Evolutionary conservation across 108 stramenopile species (phyloP), one percentile per base, ranked within the genome.

Genomic region (Fragilariopsis cylindrus): DNA sequence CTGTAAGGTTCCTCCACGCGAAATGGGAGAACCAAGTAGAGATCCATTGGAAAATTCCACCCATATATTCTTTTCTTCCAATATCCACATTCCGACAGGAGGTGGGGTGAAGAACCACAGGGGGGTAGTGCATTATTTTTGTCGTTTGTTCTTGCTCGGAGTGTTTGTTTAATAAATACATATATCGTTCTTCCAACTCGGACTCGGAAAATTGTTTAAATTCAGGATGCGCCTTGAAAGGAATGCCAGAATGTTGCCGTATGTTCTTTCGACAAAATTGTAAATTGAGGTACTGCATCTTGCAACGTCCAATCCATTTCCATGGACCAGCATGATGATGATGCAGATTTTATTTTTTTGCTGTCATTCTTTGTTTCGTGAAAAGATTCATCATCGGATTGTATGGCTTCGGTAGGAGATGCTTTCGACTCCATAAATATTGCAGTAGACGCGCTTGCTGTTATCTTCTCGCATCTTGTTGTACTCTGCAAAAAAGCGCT

Each of bases 231-330:
- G 9, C 9, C 0, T 40, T 60, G 58, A 41, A 40, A 41, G 30
- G 30, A 30, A 30, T 30, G 2, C 58, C 58, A 60, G 41, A 60
- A 60, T 7, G 58, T 60, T 8, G 21, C 16, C 8, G 18, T 40
- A 30, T 30, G 30, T 0, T 30, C 30, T 8, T 30, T 21, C 16
- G 58, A 9, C 41, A 30, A 30, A 0, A 30, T 0, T 0, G 58
- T 60, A 60, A 41, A 60, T 60, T 40, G 58, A 39, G 58, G 58
- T 1, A 60, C 58, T 3, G 58, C 39, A 40, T 60, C 58, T n/a
- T 60, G 58, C 11, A 60, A 40, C 41, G 58, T 40, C 16, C 19
- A 60, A 9, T 60, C 58, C 41, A 41, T 40, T 30, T 7, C 9
- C 21, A 60, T 30, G 1, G 40, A 30, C 58, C 58, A 60, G 30